Evolutionary conservation across 1,284 basidiomycete species (phyloP), one percentile per base, ranked within the genome.

Genomic region (Leccinum subrobustum): DNA sequence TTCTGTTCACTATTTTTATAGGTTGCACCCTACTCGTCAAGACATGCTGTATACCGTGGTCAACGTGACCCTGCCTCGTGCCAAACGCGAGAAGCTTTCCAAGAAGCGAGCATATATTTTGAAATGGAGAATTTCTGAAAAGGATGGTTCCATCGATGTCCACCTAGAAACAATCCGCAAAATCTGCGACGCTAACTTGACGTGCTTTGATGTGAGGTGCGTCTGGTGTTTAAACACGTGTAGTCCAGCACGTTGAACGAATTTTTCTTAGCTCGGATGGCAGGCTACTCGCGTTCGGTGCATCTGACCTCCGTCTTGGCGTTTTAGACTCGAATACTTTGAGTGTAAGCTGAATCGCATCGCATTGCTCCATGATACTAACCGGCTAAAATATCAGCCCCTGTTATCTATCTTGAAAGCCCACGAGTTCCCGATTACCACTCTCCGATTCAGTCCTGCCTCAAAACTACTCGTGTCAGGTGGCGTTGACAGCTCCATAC

Each of bases 371-470:
- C 2, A 18, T 53, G 54, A 58, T 20, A 35, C 44, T 60, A 8
- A 68, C 51, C n/a, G 12, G 37, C 18, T 23, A 57, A 58, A 63
- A 58, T 42, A 25, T 47, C 51, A 97, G 94, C 94, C 95, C 0
- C 75, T 96, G 8, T 77, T 94, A 35, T 89, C 89, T 35, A 96
- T 99, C 62, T 80, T 98, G 54, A 92, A 94, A 73, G 92, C 96
- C 0, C 97, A 99, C 75, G 93, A 95, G 64, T 96, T 99, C 74
- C 94, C 97, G 3, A 87, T 94, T 1, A 99, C 96, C 0, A 88
- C 91, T 1, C 77, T 99, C 59, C 85, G 84, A 60, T 98, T 99
- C 79, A 96, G 91, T 72, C 91, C 94, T 0, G 81, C 86, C 4
- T 89, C 89, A 14, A 85, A 81, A 18, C 67, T 96, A n/a, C 83